A percentile compares a stretch with the other conserved stretches of the same genome.
These are phyloP conservation scores for Xylariaceae sp. DNA, from an alignment of 2,329 filamentous ascomycete species.

Conservation along the genomic window DNA sequence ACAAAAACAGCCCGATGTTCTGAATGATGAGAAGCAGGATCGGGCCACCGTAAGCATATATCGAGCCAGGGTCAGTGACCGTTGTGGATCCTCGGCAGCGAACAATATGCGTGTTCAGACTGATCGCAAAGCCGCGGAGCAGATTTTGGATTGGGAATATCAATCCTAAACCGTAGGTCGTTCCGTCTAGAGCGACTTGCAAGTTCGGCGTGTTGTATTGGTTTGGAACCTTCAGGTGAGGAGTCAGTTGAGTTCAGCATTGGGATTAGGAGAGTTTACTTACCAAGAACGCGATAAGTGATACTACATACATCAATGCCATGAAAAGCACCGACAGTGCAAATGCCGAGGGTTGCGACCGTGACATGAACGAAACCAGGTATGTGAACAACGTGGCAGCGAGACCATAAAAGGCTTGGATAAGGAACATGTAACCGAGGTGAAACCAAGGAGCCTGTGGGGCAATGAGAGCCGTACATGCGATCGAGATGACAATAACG, in stretches of 20 bases:
- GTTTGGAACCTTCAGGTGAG: background rate
- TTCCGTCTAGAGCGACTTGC: constrained; percentile 49
- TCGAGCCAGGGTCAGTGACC: constrained; percentile 46
- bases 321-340: constrained; percentile 42
- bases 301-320: constrained; percentile 23
- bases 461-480: constrained; percentile 54
- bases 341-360: constrained; percentile 61
- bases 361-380: constrained; percentile 57
- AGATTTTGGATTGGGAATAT: constrained; percentile 61
- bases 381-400: constrained; percentile 58
- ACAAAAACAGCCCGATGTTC: constrained; percentile 52
- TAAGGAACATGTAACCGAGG: constrained; percentile 58
- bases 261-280: constrained; percentile 4
- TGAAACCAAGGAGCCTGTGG: constrained; percentile 51
- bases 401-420: constrained; percentile 61
- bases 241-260: background rate
- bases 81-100: constrained; percentile 49
- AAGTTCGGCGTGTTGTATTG: background rate
- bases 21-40: constrained; percentile 66
- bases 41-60: constrained; percentile 63
- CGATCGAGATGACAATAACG: constrained; percentile 39
- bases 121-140: constrained; percentile 54
- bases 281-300: constrained; percentile 26
- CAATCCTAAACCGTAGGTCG: constrained; percentile 54
- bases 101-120: constrained; percentile 60